Evolutionary conservation across 257 asterid species (phyloP).

Genomic region (Penstemon barbatus): DNA sequence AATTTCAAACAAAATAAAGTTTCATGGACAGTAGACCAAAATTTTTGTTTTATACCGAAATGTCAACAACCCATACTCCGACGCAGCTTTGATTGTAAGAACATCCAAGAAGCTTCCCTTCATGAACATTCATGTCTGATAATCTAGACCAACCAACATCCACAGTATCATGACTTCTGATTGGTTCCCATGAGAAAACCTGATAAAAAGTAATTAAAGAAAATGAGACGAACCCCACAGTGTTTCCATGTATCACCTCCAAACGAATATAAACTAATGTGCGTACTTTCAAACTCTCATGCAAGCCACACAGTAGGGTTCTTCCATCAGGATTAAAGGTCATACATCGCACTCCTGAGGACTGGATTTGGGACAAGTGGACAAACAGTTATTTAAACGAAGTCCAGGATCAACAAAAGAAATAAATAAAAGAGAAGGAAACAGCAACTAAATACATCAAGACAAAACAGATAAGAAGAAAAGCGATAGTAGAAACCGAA

Average conservation of each 20-base stretch:
- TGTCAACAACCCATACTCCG: conserved; percentile 99
- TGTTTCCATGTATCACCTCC: conserved; percentile 16
- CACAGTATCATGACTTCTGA: conserved; percentile 81
- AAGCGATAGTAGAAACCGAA: conserved; percentile 14
- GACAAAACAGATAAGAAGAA: background rate
- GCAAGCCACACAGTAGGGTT: conserved; percentile 96
- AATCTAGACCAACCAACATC: conserved; percentile 99
- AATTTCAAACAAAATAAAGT: conserved; percentile 29
- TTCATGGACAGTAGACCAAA: conserved; percentile 21
- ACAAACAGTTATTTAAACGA: conserved; percentile 29
- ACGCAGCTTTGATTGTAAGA: conserved; percentile 98
- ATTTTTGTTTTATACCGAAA: conserved; percentile 56
- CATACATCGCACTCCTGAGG: conserved; percentile 95
- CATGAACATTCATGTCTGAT: conserved; percentile 96
- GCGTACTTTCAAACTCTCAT: conserved; percentile 87
- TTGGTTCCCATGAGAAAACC: conserved; percentile 99
- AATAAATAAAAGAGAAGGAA: conserved; percentile 19
- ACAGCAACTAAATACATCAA: conserved; percentile 7
- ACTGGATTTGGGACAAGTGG: conserved; percentile 50
- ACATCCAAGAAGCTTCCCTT: conserved; percentile 99
- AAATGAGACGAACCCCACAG: conserved; percentile 19
- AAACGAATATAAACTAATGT: conserved; percentile 20
- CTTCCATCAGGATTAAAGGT: conserved; percentile 97
- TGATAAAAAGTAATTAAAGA: conserved; percentile 23
- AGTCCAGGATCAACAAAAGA: background rate